These are phyloP conservation scores for Dactylonectria macrodidyma DNA, from an alignment of 2,329 filamentous ascomycete species.

Conservation along the genomic window DNA sequence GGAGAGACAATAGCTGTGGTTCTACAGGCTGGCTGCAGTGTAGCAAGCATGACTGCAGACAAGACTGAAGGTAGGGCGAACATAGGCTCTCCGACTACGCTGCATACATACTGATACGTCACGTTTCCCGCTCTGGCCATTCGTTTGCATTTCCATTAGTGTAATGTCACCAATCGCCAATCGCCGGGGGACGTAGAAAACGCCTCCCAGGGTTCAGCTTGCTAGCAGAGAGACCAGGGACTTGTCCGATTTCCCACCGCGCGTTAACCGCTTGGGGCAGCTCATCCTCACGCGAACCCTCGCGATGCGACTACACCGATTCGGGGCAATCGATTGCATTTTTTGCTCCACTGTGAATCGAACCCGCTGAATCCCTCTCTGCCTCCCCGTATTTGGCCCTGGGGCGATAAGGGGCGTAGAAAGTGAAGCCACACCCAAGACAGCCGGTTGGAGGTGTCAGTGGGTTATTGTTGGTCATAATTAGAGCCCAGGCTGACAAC, in stretches of 20 bases:
- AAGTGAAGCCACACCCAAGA: too few species aligned
- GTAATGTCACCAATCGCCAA: background rate
- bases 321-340: conserved; percentile 42
- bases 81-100: background rate
- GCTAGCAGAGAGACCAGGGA: too few species aligned
- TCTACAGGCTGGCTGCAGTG: too few species aligned
- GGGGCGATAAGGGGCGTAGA: conserved; percentile 35
- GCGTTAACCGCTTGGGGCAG: conserved; percentile 33
- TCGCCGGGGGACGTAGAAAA: background rate
- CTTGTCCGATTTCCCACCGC: background rate
- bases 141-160: background rate
- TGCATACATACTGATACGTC: background rate
- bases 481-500: too few species aligned
- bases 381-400: background rate
- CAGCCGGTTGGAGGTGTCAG: too few species aligned
- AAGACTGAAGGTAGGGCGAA: background rate
- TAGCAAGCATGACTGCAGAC: too few species aligned
- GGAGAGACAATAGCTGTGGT: too few species aligned
- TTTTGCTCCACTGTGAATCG: background rate
- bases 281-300: conserved; percentile 35
- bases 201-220: too few species aligned
- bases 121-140: background rate
- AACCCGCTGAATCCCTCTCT: too few species aligned
- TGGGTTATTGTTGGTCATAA: too few species aligned
- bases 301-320: conserved; percentile 27